These are phyloP conservation scores for Beauveria caledonica DNA, from an alignment of 2,329 filamentous ascomycete genomes.

Conservation along the genomic window DNA sequence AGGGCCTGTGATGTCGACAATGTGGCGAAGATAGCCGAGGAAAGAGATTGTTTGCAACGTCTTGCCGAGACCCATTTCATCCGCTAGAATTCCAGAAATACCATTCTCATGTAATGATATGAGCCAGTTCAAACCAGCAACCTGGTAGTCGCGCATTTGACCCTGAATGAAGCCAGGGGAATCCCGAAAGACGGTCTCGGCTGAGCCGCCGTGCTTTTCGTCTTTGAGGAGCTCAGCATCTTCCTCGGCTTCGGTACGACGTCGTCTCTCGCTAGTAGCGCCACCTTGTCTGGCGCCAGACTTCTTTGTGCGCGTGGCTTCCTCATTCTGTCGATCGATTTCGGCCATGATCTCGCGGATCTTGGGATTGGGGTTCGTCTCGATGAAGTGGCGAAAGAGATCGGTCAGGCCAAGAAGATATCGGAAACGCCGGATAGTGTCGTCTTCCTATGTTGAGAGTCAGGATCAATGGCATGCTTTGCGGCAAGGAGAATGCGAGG, in stretches of 20 bases:
- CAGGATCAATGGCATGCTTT: background rate
- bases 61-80: conserved; percentile 98
- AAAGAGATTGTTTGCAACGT: conserved; percentile 97
- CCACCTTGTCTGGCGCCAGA: conserved; percentile 74
- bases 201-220: conserved; percentile 78
- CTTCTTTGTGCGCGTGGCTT: conserved; percentile 63
- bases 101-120: conserved; percentile 97
- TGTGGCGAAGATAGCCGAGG: conserved; percentile 85
- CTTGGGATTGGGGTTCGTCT: conserved; percentile 90
- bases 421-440: conserved; percentile 86
- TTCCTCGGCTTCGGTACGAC: conserved; percentile 94
- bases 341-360: conserved; percentile 90
- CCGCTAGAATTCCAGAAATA: conserved; percentile 94
- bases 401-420: conserved; percentile 94
- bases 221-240: conserved; percentile 83
- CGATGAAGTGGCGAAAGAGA: conserved; percentile 97
- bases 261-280: conserved; percentile 65
- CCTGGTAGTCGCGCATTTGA: conserved; percentile 91
- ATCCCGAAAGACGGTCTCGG: conserved; percentile 86
- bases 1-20: conserved; percentile 81
- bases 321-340: conserved; percentile 87
- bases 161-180: conserved; percentile 86
- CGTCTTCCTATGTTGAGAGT: conserved; percentile 61
- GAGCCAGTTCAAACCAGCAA: conserved; percentile 93
- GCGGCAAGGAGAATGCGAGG: background rate